phyloP scores from a whole-genome alignment of 257 asterid species.

The Penstemon newberryi region DNA sequence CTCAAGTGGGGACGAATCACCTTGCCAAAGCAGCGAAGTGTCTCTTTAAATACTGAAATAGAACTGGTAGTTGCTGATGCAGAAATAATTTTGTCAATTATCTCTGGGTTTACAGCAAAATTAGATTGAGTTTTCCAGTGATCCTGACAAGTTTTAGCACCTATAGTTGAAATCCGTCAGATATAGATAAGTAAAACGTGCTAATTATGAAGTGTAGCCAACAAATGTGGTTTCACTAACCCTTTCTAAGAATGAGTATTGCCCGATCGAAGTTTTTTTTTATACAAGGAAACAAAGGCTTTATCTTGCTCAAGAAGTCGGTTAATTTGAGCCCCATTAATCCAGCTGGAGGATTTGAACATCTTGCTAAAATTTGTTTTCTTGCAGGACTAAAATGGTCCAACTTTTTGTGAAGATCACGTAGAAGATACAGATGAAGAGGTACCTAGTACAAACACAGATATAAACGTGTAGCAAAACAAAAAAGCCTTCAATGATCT shows the following conservation, averaged over 20 bases:
- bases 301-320: slow-evolving; percentile 51
- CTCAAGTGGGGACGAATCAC: slow-evolving; percentile 40
- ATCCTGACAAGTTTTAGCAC: slow-evolving; percentile 65
- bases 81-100: slow-evolving; percentile 37
- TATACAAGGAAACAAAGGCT: slow-evolving; percentile 57
- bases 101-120: slow-evolving; percentile 62
- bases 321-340: slow-evolving; percentile 42
- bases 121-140: slow-evolving; percentile 71
- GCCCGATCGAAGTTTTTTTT: slow-evolving; percentile 63
- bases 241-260: slow-evolving; percentile 51
- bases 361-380: slow-evolving; percentile 47
- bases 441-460: slow-evolving; percentile 56
- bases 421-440: slow-evolving; percentile 71
- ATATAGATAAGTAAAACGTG: slow-evolving; percentile 25
- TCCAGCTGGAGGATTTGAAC: slow-evolving; percentile 41
- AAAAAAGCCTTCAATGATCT: background rate
- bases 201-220: slow-evolving; percentile 20
- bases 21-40: slow-evolving; percentile 82
- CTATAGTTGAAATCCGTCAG: slow-evolving; percentile 45
- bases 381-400: slow-evolving; percentile 49
- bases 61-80: slow-evolving; percentile 51
- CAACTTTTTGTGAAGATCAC: slow-evolving; percentile 77
- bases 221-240: slow-evolving; percentile 39
- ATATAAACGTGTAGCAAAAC: slow-evolving; percentile 21
- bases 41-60: slow-evolving; percentile 56